Evolutionary conservation across 2,329 filamentous ascomycete genomes (phyloP).

Genomic region (Cladosporium sp.): DNA sequence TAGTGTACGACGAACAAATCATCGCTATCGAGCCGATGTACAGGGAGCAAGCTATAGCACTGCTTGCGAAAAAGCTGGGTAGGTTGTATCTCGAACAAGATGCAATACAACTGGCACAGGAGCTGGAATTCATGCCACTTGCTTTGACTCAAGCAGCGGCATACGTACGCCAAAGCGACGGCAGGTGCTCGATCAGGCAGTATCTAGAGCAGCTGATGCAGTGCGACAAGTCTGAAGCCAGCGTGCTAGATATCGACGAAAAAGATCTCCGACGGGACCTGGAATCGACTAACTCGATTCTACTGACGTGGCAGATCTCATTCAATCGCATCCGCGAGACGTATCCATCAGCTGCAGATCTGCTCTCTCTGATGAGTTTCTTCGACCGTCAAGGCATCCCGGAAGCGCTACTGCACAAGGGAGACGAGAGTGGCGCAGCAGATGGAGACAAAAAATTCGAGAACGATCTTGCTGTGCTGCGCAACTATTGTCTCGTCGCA

Average conservation of each 20-base stretch:
- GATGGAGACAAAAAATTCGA: conserved; percentile 18
- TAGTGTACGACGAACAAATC: not conserved
- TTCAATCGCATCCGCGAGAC: conserved; percentile 19
- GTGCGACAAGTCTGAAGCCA: conserved; percentile 25
- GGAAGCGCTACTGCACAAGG: not conserved
- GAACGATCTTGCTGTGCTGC: conserved; percentile 31
- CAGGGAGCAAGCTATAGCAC: not conserved
- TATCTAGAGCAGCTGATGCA: conserved; percentile 38
- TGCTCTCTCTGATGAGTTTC: conserved; percentile 46
- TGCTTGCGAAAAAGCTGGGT: not conserved
- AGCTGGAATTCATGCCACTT: conserved; percentile 33
- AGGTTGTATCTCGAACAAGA: not conserved
- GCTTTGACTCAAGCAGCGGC: conserved; percentile 33
- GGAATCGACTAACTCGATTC: conserved; percentile 17
- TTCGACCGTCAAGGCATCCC: conserved; percentile 34
- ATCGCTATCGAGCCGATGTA: not conserved
- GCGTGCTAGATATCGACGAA: conserved; percentile 2
- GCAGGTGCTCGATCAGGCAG: conserved; percentile 27
- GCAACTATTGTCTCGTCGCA: conserved; percentile 36
- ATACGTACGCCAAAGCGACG: conserved; percentile 29
- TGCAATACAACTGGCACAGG: not conserved
- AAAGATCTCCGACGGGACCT: conserved; percentile 16
- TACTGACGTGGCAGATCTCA: conserved; percentile 23
- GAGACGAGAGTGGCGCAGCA: not conserved
- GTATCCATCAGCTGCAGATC: conserved; percentile 33